Evolutionary conservation across 371 early-diverging fungal genomes (phyloP).

Genomic region (Rhizomucor pusillus): DNA sequence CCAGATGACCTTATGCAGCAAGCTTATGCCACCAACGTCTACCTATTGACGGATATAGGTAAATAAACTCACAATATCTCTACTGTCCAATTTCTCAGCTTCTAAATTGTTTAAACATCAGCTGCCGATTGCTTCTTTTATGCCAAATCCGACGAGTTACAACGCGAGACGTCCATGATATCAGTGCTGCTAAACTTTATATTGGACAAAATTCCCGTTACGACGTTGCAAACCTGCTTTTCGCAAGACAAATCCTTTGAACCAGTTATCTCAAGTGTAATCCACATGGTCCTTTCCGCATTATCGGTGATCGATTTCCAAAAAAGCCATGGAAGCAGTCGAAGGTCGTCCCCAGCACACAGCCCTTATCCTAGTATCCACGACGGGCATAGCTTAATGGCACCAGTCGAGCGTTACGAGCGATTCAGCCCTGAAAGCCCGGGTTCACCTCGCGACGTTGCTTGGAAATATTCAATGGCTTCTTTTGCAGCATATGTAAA

Average conservation of each 20-base stretch:
- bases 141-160: constrained; percentile 19
- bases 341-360: constrained; percentile 13
- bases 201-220: constrained; percentile 22
- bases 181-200: constrained; percentile 18
- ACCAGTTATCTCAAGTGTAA: constrained; percentile 16
- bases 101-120: constrained; percentile 1
- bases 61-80: constrained; percentile 2
- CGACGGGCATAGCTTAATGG: too few species aligned
- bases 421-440: too few species aligned
- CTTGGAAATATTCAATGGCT: too few species aligned
- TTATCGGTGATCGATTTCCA: constrained; percentile 21
- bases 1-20: constrained; percentile 14
- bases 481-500: constrained; percentile 25
- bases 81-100: neutral
- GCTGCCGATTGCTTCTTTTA: constrained; percentile 29
- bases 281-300: constrained; percentile 22
- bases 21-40: constrained; percentile 24
- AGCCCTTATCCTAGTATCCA: constrained; percentile 21
- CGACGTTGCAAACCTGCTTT: constrained; percentile 13
- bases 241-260: constrained; percentile 12
- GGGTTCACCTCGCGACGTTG: too few species aligned
- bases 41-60: constrained; percentile 30
- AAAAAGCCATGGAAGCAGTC: constrained; percentile 6
- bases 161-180: constrained; percentile 12
- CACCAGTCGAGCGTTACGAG: too few species aligned